Base-by-base conservation (phyloP, 129 eudicot genomes). In the sunflower (Helianthus annuus) region DNA sequence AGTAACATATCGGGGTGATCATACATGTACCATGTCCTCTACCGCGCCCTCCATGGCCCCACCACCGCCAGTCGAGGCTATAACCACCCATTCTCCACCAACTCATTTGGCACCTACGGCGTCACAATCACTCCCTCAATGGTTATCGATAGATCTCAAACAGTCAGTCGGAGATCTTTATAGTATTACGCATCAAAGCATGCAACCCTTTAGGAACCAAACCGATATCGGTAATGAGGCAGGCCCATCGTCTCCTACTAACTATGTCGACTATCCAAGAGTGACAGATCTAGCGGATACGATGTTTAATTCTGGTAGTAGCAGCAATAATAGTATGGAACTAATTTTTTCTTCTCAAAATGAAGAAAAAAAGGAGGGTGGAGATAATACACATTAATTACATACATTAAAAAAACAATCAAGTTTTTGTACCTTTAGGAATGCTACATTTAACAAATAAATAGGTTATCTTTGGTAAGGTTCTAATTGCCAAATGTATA, bases 301-400 rank as follows among this genome's bases (percentile, higher is more conserved):
- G 0, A 83, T 91, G 91, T 91, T 91, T 68, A 91, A 91, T 60
- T 81, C 95, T 4, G 91, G 91, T 0, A 87, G 94, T 68, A 87
- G 91, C 71, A 81, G 97, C 65, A 86, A 79, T 58, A 90, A 81
- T 40, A 91, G 86, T 76, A 85, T 91, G 95, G 97, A 91, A 68
- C 73, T 81, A n/a, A 87, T 91, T 54, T 91, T 91, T 69, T 74
- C 91, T 69, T 71, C 91, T 58, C 11, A 76, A 48, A 74, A 72
- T 52, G 96, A 83, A 53, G 87, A 84, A 17, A 85, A 83, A 39
- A 81, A 83, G 71, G 85, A 83, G 1, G 78, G 72, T 0, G 76
- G 64, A 68, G 71, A 69, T 65, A 69, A 80, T 24, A 55, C 66
- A 44, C 54, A 62, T 14, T 62, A 74, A 13, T 16, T 62, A 1